Evolutionary conservation across 1,284 basidiomycete genomes (phyloP).

Genomic region (Apiotrichum mycotoxinovorans): DNA sequence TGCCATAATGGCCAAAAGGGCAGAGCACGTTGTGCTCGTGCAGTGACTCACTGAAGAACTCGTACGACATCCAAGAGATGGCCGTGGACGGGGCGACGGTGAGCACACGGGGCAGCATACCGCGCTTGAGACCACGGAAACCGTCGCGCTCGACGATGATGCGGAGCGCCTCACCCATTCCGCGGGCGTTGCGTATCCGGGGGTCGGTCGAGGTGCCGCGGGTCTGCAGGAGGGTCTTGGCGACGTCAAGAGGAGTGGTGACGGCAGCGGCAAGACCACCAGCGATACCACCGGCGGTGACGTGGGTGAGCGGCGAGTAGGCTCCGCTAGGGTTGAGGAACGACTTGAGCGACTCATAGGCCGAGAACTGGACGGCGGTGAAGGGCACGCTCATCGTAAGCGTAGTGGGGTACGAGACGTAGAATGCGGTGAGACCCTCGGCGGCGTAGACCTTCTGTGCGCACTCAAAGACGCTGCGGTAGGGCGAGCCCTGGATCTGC

Average conservation of each 20-base stretch:
- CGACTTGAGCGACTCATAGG: constrained; percentile 90
- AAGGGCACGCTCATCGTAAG: constrained; percentile 96
- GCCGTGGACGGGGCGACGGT: constrained; percentile 98
- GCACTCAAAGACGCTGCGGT: constrained; percentile 77
- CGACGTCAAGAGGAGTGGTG: constrained; percentile 97
- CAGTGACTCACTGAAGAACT: constrained; percentile 81
- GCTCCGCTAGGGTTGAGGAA: constrained; percentile 77
- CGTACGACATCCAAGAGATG: constrained; percentile 93
- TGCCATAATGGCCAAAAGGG: neutral
- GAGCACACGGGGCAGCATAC: constrained; percentile 84
- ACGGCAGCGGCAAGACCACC: constrained; percentile 93
- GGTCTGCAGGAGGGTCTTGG: constrained; percentile 82
- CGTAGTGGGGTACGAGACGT: constrained; percentile 97
- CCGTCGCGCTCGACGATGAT: constrained; percentile 88
- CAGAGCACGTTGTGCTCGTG: neutral
- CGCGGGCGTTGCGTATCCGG: constrained; percentile 76
- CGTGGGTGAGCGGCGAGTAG: constrained; percentile 90
- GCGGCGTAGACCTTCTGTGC: constrained; percentile 73
- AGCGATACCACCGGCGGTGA: constrained; percentile 83
- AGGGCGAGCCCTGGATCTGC: constrained; percentile 91
- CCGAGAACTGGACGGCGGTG: constrained; percentile 95
- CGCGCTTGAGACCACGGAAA: constrained; percentile 76
- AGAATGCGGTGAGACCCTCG: constrained; percentile 91
- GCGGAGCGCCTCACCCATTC: constrained; percentile 83
- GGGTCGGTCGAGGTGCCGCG: constrained; percentile 76